Evolutionary conservation across 257 asterid species (phyloP), one percentile per base, ranked within the genome.

Genomic region (Salvia hispanica): DNA sequence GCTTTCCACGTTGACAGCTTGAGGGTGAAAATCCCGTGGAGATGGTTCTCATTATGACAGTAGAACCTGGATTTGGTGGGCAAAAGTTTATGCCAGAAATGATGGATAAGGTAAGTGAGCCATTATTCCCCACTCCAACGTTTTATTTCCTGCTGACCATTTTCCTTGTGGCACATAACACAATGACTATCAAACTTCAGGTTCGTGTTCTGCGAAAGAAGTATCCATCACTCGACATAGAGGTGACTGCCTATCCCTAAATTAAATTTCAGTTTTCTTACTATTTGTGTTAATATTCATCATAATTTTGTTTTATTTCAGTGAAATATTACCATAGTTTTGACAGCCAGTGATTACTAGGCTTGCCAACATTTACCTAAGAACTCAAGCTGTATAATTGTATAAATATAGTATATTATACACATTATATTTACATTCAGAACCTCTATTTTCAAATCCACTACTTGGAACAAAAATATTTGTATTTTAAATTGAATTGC

Each of bases 51-150:
- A 86, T 93, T 46, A 93, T 93, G 99, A 93, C 99, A 13, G 99
- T 90, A 60, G 90, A 88, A 80, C 97, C 99, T 72, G 99, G 97
- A 74, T 90, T 93, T 81, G 96, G 99, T 6, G 97, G 99, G 76
- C 99, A 93, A 66, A 88, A 90, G 68, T 93, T 93, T 70, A 93
- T 90, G 92, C 96, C 97, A 8, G 95, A 90, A 76, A 90, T 69
- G 77, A 85, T 90, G 97, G 96, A 93, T 71, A 93, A 93, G 96
- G 99, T 90, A 70, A 62, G 43, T 1, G 11, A 42, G 42, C 53
- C 53, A 61, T 42, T 11, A 25, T 42, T 42, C 53, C 11, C 9
- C 11, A 43, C 66, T 5, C 36, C 53, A 21, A 16, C 9, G 16
- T 62, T 21, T 44, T 44, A 0, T 43, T 33, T 43, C 42, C 42